These are phyloP conservation scores for Gloeopeniophorella convolvens DNA, from an alignment of 768 basidiomycete genomes.

Conservation along the genomic window DNA sequence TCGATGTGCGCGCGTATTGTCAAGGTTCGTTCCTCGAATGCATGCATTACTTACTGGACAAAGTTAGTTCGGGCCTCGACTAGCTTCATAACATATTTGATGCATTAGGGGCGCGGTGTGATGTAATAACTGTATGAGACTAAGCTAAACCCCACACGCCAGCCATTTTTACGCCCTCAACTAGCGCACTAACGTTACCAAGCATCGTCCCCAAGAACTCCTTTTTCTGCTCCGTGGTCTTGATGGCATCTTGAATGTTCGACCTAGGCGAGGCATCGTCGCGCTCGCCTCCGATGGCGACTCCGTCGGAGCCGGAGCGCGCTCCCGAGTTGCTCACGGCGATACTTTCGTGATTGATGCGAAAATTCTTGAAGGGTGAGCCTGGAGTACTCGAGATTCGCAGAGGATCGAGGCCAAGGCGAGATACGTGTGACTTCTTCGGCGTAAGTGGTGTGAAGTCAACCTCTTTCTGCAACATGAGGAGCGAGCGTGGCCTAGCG, in stretches of 20 bases:
- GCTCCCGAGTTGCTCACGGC: neutral
- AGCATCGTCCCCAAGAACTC: constrained; percentile 73
- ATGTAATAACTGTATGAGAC: neutral
- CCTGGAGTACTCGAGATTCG: constrained; percentile 14
- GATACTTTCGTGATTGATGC: neutral
- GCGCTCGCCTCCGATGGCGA: constrained; percentile 15
- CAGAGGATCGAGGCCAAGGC: constrained; percentile 27
- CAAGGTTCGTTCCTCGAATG: no score
- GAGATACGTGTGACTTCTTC: constrained; percentile 39
- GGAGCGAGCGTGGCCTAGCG: constrained; percentile 42
- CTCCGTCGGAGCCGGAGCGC: constrained; percentile 6
- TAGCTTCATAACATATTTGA: no score
- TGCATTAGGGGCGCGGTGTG: neutral
- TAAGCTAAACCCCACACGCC: constrained; percentile 78
- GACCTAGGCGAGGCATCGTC: constrained; percentile 19
- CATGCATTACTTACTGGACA: no score
- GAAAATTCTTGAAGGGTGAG: constrained; percentile 15
- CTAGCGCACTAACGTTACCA: constrained; percentile 87
- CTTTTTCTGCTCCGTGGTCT: constrained; percentile 79
- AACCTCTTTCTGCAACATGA: constrained; percentile 64
- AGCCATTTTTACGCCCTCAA: constrained; percentile 79
- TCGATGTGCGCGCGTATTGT: neutral
- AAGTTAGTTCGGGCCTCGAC: no score
- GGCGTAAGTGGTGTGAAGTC: constrained; percentile 73
- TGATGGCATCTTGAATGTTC: constrained; percentile 21